Evolutionary conservation across 495 filamentous ascomycete genomes (phyloP).

Genomic region (Tuber borchii): DNA sequence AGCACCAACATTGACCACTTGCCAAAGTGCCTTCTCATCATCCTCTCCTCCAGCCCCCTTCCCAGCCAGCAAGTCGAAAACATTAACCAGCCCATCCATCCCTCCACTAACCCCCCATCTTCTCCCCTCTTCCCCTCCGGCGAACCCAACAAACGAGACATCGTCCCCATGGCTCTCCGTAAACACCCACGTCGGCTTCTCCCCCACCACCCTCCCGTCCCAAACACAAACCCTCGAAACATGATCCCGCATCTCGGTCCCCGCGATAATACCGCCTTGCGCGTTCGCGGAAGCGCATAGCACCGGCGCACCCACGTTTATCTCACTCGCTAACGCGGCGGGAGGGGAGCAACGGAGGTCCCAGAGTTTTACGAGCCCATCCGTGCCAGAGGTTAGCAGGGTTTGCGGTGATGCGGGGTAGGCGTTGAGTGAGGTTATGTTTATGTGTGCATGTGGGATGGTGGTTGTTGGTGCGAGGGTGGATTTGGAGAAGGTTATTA

Average conservation of each 20-base stretch:
- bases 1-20: constrained; percentile 76
- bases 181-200: constrained; percentile 52
- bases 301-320: constrained; percentile 11
- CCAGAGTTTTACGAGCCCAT: constrained; percentile 55
- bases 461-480: constrained; percentile 45
- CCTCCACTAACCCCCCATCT: constrained; percentile 67
- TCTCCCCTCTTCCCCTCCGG: neutral
- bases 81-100: constrained; percentile 84
- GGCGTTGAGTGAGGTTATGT: constrained; percentile 53
- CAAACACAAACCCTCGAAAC: constrained; percentile 70
- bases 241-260: constrained; percentile 68
- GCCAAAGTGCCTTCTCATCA: constrained; percentile 77
- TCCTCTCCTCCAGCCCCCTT: constrained; percentile 50
- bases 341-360: constrained; percentile 44
- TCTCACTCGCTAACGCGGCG: constrained; percentile 34
- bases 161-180: constrained; percentile 88
- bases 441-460: constrained; percentile 49
- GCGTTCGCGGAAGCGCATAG: constrained; percentile 11
- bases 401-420: constrained; percentile 43
- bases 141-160: constrained; percentile 52
- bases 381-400: constrained; percentile 57
- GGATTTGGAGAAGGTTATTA: constrained; percentile 54
- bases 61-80: constrained; percentile 55
- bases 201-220: constrained; percentile 43
- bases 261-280: constrained; percentile 57